Conservation (phyloP, 352 stramenopile species). For the Pythium phragmiticola region DNA sequence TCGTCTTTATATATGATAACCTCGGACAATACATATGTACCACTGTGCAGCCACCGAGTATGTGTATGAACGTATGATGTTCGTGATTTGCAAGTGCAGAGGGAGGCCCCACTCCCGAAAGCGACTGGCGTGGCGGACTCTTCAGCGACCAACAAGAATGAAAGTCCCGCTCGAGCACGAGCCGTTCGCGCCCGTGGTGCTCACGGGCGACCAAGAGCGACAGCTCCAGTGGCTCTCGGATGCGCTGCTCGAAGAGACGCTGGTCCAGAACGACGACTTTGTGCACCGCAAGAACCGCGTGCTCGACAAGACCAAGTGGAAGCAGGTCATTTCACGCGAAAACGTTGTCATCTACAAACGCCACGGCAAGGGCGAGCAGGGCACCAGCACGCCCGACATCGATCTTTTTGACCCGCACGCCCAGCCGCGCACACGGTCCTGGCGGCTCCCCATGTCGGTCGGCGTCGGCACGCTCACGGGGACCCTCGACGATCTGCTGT, state of each 20-base stretch:
- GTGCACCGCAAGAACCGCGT: neutral
- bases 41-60: too few relatives aligned
- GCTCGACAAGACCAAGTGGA: conserved; percentile 12
- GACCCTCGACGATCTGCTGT: conserved; percentile 52
- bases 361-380: neutral
- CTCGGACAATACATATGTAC: too few relatives aligned
- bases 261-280: conserved; percentile 16
- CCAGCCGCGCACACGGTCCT: conserved; percentile 36
- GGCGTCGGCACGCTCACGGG: conserved; percentile 34
- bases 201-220: conserved; percentile 21
- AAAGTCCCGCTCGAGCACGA: too few relatives aligned
- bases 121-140: too few relatives aligned
- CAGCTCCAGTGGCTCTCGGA: conserved; percentile 19
- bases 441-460: conserved; percentile 28
- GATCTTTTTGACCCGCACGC: neutral
- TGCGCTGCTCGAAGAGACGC: conserved; percentile 14
- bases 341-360: conserved; percentile 41
- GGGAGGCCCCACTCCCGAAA: too few relatives aligned
- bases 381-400: conserved; percentile 20
- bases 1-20: too few relatives aligned
- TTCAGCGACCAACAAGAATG: too few relatives aligned
- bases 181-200: conserved; percentile 12
- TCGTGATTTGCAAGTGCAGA: too few relatives aligned
- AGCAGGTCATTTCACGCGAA: conserved; percentile 27
- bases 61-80: too few relatives aligned